These are phyloP conservation scores for Aspergillus phoenicis DNA, from an alignment of 2,329 filamentous ascomycete species.

Conservation along the genomic window DNA sequence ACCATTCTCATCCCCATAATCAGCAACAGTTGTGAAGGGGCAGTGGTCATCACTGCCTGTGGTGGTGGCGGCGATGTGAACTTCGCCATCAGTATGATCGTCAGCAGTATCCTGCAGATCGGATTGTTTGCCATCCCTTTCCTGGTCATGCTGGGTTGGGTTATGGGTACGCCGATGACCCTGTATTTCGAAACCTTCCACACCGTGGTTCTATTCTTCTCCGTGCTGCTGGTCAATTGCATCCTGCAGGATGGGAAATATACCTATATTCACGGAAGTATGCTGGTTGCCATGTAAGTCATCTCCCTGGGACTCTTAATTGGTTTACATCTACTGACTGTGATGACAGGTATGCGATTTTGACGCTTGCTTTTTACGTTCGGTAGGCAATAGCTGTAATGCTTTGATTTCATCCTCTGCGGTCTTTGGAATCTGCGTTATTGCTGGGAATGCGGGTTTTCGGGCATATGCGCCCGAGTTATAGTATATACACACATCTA, in stretches of 20 bases:
- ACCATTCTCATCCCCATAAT: slow-evolving; percentile 73
- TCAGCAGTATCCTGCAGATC: slow-evolving; percentile 75
- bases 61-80: slow-evolving; percentile 65
- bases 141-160: slow-evolving; percentile 73
- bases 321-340: slow-evolving; percentile 1
- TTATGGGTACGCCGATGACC: slow-evolving; percentile 67
- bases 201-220: slow-evolving; percentile 69
- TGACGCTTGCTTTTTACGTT: slow-evolving; percentile 17
- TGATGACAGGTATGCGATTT: slow-evolving; percentile 13
- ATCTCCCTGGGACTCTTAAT: too few relatives aligned
- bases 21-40: slow-evolving; percentile 73
- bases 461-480: too few relatives aligned
- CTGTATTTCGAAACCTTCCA: slow-evolving; percentile 74
- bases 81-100: slow-evolving; percentile 69
- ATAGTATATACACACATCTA: not conserved
- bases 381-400: slow-evolving; percentile 4
- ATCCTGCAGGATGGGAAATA: slow-evolving; percentile 72
- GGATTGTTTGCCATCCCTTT: slow-evolving; percentile 72
- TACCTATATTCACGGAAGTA: slow-evolving; percentile 75
- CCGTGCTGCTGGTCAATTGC: slow-evolving; percentile 68
- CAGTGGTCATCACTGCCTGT: slow-evolving; percentile 68
- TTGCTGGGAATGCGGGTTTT: not conserved
- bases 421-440: not conserved
- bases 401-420: not conserved
- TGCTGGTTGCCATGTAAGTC: slow-evolving; percentile 56